Conservation (phyloP, 495 filamentous ascomycete species). For the Hypoxylon crocopeplum region DNA sequence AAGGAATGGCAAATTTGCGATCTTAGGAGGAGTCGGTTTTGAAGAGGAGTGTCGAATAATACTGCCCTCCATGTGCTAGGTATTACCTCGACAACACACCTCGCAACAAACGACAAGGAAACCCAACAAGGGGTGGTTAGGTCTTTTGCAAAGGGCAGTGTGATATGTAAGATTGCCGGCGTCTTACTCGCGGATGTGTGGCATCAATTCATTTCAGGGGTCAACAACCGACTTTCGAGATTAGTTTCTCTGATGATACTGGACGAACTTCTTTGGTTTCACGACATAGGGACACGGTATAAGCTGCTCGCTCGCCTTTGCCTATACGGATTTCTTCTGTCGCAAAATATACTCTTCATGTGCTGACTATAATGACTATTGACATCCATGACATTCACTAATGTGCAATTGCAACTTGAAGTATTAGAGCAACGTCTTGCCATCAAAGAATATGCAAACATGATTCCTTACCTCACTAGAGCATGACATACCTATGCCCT, state of each 20-base stretch:
- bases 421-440: too few species aligned
- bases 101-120: conserved; percentile 7
- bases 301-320: conserved; percentile 20
- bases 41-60: conserved; percentile 14
- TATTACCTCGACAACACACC: conserved; percentile 16
- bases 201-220: conserved; percentile 17
- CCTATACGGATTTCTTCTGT: conserved; percentile 28
- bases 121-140: not conserved
- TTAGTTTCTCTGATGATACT: conserved; percentile 25
- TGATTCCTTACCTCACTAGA: too few species aligned
- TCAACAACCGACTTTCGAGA: conserved; percentile 8
- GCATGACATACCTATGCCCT: too few species aligned
- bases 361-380: not conserved
- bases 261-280: conserved; percentile 17
- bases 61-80: not conserved
- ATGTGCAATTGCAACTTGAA: too few species aligned
- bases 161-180: conserved; percentile 1
- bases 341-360: not conserved
- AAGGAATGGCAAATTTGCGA: conserved; percentile 10
- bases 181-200: conserved; percentile 2
- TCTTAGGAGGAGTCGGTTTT: conserved; percentile 2
- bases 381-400: not conserved
- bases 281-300: conserved; percentile 18
- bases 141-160: conserved; percentile 4
- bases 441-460: too few species aligned